These are phyloP conservation scores for Gracilariopsis chorda DNA, from an alignment of 23 red algal species.

Conservation along the genomic window DNA sequence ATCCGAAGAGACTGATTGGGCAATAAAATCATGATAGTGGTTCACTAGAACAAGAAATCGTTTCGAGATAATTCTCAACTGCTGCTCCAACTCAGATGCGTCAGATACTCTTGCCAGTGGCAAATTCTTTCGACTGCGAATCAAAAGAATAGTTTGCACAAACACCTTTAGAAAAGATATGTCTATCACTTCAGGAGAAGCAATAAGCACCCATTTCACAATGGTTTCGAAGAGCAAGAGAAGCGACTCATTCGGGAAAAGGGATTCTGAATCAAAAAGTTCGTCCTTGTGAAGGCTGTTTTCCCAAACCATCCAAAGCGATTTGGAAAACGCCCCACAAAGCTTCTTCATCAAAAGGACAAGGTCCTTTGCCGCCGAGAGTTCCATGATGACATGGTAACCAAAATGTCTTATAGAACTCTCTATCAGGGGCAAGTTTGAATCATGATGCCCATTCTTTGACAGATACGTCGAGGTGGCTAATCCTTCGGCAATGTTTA, in stretches of 20 bases:
- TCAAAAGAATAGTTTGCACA: background rate
- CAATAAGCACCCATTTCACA: background rate
- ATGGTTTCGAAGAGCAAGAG: background rate
- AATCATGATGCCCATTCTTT: background rate
- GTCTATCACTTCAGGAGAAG: background rate
- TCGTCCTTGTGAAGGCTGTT: background rate
- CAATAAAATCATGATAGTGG: background rate
- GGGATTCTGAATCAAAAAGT: background rate
- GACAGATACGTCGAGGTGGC: background rate
- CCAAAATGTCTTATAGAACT: background rate
- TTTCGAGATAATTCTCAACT: background rate
- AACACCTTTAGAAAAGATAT: background rate
- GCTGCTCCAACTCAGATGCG: background rate
- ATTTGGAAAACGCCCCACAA: background rate
- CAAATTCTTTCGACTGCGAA: background rate
- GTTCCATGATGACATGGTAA: background rate
- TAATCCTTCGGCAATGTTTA: background rate
- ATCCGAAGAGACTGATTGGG: background rate
- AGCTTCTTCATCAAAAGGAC: background rate
- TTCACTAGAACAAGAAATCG: background rate
- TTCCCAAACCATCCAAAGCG: background rate
- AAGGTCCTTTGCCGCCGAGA: background rate
- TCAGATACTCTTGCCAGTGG: background rate
- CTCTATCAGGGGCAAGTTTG: background rate
- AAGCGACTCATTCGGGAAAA: background rate